These are phyloP conservation scores for Trypanosoma scelopori DNA, from an alignment of 208 protist species.

Conservation along the genomic window DNA sequence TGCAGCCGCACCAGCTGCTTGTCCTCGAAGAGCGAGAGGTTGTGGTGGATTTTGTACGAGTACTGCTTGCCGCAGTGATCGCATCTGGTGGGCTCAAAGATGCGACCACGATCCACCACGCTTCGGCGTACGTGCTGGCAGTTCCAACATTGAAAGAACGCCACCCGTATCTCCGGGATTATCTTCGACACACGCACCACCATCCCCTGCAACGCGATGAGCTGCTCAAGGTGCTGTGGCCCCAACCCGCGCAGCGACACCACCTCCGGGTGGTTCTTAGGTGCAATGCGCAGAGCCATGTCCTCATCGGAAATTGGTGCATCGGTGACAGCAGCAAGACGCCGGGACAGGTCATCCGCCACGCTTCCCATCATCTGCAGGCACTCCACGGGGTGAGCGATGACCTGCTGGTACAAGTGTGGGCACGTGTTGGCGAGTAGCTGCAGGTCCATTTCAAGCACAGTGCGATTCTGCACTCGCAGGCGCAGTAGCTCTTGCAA, in stretches of 20 bases:
- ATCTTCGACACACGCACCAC: constrained; percentile 91
- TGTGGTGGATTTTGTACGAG: constrained; percentile 94
- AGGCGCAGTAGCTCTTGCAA: constrained; percentile 72
- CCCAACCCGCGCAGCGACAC: constrained; percentile 72
- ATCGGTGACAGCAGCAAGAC: constrained; percentile 26
- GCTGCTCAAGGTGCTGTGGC: constrained; percentile 80
- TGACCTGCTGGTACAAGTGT: constrained; percentile 54
- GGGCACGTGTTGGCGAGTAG: constrained; percentile 49
- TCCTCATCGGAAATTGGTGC: constrained; percentile 59
- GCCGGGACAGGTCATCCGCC: constrained; percentile 70
- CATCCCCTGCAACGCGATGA: constrained; percentile 90
- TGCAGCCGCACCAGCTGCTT: constrained; percentile 98
- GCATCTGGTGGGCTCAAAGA: constrained; percentile 96
- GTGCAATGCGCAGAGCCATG: constrained; percentile 56
- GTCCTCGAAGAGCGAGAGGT: constrained; percentile 95
- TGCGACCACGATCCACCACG: constrained; percentile 88
- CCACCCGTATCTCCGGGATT: constrained; percentile 91
- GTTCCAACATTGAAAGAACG: constrained; percentile 95
- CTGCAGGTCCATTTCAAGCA: constrained; percentile 77
- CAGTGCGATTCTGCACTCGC: constrained; percentile 64
- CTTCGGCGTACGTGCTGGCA: constrained; percentile 89
- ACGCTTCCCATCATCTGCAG: constrained; percentile 86
- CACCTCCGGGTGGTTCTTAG: constrained; percentile 57
- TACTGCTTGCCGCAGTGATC: constrained; percentile 83
- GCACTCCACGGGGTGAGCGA: constrained; percentile 87